Evolutionary conservation across 306 rosid genomes (phyloP), one percentile per base, ranked within the genome.

Genomic region (Begonia loranthoides): DNA sequence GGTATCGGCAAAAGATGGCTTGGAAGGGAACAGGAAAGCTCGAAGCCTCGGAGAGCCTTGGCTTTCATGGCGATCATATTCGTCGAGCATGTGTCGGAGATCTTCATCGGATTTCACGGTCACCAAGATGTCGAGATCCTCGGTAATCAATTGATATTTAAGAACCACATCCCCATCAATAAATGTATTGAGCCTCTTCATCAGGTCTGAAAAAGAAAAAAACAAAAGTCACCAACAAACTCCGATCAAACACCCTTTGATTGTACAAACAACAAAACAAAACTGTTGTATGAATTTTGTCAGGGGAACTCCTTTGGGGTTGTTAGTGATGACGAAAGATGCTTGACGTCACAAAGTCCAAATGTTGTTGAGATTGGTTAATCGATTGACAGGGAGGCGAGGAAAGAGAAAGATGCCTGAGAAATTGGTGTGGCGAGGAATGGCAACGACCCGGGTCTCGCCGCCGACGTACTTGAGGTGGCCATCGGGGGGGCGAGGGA

Each of bases 401-500:
- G 28, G 9, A 16, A 41, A 13, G 4, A 10, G 64, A 13, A 11
- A 11, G 41, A 9, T 51, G 10, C 96, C 96, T 15, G 76, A 56
- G 60, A 78, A 76, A n/a, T 62, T 70, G 38, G 70, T 54, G 54
- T 76, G 72, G 6, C 73, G 82, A 2, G 75, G 72, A 24, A 80
- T 43, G 6, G 86, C 66, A 2, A 85, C 45, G 60, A 90, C 86
- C 3, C 97, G 94, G 3, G 92, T 82, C 67, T 85, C 95, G 5
- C 97, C 97, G 14, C 97, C 97, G 0, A 82, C 86, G n/a, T 90
- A 90, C 60, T 80, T 79, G 41, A 90, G 94, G 12, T 55, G 44
- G 9, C 92, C 83, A 10, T 90, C 95, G 46, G 74, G 14, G 15
- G 86, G 80, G 12, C 94, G 63, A 0, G 90, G 95, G 17, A 90